Evolutionary conservation across 805 yeast species (phyloP).

Genomic region (Saccharomycopsis malanga): DNA sequence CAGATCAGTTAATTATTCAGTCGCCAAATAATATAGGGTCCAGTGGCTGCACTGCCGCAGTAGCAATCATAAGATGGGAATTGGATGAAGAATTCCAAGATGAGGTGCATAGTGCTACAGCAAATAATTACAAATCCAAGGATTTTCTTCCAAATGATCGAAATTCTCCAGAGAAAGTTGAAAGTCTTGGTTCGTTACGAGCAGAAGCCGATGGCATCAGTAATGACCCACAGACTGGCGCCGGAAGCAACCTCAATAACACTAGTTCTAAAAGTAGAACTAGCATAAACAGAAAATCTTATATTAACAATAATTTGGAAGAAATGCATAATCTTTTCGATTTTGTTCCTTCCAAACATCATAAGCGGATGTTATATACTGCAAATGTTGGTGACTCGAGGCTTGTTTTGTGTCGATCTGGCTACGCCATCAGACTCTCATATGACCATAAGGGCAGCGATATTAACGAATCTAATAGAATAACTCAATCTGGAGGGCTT

Average conservation of each 20-base stretch:
- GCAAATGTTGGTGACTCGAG: slow-evolving; percentile 96
- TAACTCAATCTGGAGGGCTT: slow-evolving; percentile 75
- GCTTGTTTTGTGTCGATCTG: slow-evolving; percentile 68
- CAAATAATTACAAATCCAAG: slow-evolving; percentile 15
- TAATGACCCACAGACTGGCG: neutral
- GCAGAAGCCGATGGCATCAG: neutral
- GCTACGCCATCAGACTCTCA: slow-evolving; percentile 68
- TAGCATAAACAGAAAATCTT: slow-evolving; percentile 16
- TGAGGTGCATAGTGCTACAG: slow-evolving; percentile 11
- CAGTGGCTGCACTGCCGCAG: slow-evolving; percentile 94
- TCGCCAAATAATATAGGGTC: slow-evolving; percentile 50
- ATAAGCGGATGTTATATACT: slow-evolving; percentile 74
- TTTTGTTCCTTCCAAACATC: slow-evolving; percentile 40
- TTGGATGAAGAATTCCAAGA: slow-evolving; percentile 27
- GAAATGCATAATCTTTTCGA: slow-evolving; percentile 37
- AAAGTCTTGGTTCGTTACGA: too few relatives aligned
- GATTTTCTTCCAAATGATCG: slow-evolving; percentile 15
- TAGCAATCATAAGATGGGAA: slow-evolving; percentile 87
- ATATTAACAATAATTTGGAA: slow-evolving; percentile 20
- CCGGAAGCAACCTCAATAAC: slow-evolving; percentile 11
- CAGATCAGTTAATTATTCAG: slow-evolving; percentile 61
- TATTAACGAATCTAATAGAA: slow-evolving; percentile 64
- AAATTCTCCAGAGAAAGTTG: neutral
- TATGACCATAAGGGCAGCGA: slow-evolving; percentile 95
- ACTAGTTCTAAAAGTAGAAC: slow-evolving; percentile 1